A percentile compares a stretch with the other conserved stretches of the same genome.
Evolutionary conservation across 83 land plant genomes (phyloP).

Genomic region (Diphasiastrum complanatum): DNA sequence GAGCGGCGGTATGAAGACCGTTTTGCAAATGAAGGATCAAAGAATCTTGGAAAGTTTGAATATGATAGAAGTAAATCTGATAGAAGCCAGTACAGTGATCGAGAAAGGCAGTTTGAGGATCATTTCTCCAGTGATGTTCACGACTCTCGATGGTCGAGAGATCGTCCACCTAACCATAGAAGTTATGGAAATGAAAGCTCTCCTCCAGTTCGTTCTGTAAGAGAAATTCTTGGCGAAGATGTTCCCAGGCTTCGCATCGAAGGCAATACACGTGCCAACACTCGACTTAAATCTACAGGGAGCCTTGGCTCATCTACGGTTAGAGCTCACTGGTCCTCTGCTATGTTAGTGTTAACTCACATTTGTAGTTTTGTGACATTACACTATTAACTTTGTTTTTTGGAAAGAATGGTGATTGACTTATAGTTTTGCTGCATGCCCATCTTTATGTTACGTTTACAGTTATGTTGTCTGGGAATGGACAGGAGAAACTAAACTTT

Average conservation of each 20-base stretch:
- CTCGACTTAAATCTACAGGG: conserved; percentile 28
- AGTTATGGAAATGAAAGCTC: conserved; percentile 37
- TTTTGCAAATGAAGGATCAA: conserved; percentile 27
- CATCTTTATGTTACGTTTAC: no score
- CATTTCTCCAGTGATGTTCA: conserved; percentile 38
- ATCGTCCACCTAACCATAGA: conserved; percentile 47
- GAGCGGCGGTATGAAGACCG: conserved; percentile 34
- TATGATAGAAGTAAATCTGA: conserved; percentile 57
- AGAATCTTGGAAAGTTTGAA: no score
- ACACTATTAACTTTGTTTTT: no score
- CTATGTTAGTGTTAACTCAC: no score
- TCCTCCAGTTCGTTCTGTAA: conserved; percentile 65
- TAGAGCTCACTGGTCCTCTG: conserved; percentile 42
- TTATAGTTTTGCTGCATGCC: no score
- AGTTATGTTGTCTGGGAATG: no score
- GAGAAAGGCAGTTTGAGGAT: conserved; percentile 39
- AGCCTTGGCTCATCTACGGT: conserved; percentile 35
- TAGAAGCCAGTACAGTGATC: conserved; percentile 43
- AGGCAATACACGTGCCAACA: conserved; percentile 47
- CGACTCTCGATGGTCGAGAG: conserved; percentile 35
- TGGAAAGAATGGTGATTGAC: background rate
- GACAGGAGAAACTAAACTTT: no score
- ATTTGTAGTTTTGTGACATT: no score
- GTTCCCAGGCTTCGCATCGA: conserved; percentile 44
- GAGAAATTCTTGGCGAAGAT: conserved; percentile 72